Percentiles rank a stretch among this genome's conserved stretches.
These are phyloP conservation scores for Trypanosoma avium DNA, from an alignment of 208 protist species.

Conservation along the genomic window DNA sequence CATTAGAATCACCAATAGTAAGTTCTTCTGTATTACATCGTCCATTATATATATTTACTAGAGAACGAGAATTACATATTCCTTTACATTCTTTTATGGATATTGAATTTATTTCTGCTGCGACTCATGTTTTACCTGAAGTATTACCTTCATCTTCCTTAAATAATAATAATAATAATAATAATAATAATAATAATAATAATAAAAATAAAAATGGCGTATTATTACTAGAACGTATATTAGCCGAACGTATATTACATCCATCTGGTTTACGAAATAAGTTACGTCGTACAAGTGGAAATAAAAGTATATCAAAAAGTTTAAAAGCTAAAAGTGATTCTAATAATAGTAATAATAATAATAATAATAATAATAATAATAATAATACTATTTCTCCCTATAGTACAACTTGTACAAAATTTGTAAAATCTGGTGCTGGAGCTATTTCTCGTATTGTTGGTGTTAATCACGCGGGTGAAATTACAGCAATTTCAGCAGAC, in stretches of 20 bases:
- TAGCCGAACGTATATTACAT: constrained; percentile 12
- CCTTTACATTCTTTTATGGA: constrained; percentile 71
- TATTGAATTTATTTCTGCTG: constrained; percentile 81
- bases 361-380: background rate
- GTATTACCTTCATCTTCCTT: background rate
- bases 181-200: background rate
- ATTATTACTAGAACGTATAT: constrained; percentile 1
- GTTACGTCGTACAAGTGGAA: background rate
- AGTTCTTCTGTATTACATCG: too few relatives aligned
- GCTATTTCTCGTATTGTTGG: constrained; percentile 58
- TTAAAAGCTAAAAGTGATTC: constrained; percentile 9
- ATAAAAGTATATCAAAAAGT: constrained; percentile 6
- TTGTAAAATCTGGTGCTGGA: constrained; percentile 37
- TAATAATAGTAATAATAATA: background rate
- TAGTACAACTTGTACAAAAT: background rate
- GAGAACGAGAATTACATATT: constrained; percentile 44
- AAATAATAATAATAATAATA: background rate
- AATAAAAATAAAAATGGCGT: background rate
- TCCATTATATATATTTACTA: constrained; percentile 11
- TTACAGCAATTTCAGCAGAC: constrained; percentile 57
- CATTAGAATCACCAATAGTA: background rate
- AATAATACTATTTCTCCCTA: background rate
- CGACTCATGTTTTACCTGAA: constrained; percentile 38
- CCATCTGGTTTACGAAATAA: background rate
- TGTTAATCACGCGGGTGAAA: constrained; percentile 64